phyloP scores from a whole-genome alignment of 306 rosid genomes.

The Lathyrus oleraceus region DNA sequence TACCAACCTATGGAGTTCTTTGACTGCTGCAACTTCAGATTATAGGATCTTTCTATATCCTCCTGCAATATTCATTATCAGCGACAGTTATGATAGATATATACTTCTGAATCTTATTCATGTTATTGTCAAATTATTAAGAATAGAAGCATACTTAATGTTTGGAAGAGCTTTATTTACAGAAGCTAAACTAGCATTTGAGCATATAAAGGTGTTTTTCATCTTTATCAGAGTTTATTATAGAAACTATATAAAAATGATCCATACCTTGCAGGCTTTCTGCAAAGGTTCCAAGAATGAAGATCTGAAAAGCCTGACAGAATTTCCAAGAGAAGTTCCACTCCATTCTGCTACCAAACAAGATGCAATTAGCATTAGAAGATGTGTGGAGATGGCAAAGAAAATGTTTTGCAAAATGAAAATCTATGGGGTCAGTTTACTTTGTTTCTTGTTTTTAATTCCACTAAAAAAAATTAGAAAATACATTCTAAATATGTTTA shows the following conservation, averaged over 20 bases:
- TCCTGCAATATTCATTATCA: slow-evolving; percentile 27
- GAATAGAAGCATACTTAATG: background rate
- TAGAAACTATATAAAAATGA: slow-evolving; percentile 4
- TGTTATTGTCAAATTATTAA: background rate
- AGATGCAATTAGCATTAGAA: slow-evolving; percentile 29
- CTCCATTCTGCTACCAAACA: slow-evolving; percentile 54
- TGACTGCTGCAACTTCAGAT: slow-evolving; percentile 59
- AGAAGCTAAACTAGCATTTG: background rate
- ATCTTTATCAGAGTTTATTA: background rate
- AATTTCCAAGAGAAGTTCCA: slow-evolving; percentile 59
- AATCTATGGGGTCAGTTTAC: background rate
- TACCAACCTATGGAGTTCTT: slow-evolving; percentile 60
- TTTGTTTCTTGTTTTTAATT: background rate
- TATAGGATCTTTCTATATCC: slow-evolving; percentile 43
- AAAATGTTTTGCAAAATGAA: background rate
- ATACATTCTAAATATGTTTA: background rate
- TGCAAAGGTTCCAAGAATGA: slow-evolving; percentile 76
- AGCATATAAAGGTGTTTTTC: background rate
- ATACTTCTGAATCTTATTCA: slow-evolving; percentile 6
- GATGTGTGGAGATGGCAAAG: background rate
- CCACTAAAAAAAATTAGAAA: background rate
- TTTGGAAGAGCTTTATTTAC: no score
- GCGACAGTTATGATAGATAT: background rate
- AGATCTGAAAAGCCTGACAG: slow-evolving; percentile 61
- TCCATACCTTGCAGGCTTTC: slow-evolving; percentile 69